Base-by-base conservation (phyloP, 345 rosid genomes). In the Camelina neglecta region DNA sequence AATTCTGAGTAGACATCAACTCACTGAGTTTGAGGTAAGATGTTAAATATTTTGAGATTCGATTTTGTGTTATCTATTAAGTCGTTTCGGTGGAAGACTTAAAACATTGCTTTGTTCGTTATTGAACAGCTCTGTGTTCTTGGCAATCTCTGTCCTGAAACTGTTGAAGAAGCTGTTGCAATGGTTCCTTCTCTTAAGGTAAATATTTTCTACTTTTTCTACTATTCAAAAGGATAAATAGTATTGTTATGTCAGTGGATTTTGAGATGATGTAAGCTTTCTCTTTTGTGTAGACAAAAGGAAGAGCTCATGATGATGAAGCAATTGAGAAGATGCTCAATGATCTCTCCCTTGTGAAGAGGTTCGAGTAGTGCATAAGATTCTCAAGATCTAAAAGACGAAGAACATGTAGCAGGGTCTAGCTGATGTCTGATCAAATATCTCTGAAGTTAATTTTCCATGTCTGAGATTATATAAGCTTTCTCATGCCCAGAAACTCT, bases 121-220 rank as follows among this genome's bases (percentile, higher is more conserved):
- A 31, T 26, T 74, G 31, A 84, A 86, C 89, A 95, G 99, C 97
- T 95, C 6, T 92, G 97, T 78, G 98, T 95, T 74, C 97, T 93
- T 77, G 99, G 98, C 68, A 95, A 93, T 76, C 96, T 95, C 58
- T 93, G 98, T 73, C 97, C 99, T 31, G 99, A 95, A 80, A 93
- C 96, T 47, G 92, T 89, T 31, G 99, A 95, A 88, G 99, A 95
- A 87, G 99, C 98, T 16, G 86, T 90, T 59, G 96, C 96, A 39
- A 93, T 93, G 99, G 97, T 93, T 61, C 99, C 98, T 53, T 96
- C 98, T 36, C 86, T 95, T 70, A 95, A 88, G 96, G 98, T 92
- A 84, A 36, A 10, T 11, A 23, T 47, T 24, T 24, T 26, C 36
- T 31, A 39, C 55, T 42, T 5, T 51, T 69, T 5, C 45, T 69